These are phyloP conservation scores for Nicotiana tabacum DNA, from an alignment of 257 asterid species.

Conservation along the genomic window DNA sequence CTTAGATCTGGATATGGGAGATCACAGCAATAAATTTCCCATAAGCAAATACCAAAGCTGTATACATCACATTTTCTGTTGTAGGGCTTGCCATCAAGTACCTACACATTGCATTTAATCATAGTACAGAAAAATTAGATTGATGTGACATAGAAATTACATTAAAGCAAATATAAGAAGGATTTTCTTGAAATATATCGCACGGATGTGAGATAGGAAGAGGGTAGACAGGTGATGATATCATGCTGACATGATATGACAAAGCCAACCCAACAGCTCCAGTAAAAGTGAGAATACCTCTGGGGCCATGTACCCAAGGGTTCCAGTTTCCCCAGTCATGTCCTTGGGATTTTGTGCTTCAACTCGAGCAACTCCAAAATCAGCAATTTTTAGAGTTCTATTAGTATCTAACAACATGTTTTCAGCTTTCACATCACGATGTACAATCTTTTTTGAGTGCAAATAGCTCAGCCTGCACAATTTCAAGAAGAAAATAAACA, in stretches of 20 bases:
- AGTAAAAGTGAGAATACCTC: constrained; percentile 45
- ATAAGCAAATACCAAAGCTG: constrained; percentile 85
- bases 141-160: not conserved
- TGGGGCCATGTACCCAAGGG: constrained; percentile 98
- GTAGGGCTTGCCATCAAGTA: constrained; percentile 90
- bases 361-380: constrained; percentile 93
- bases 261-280: not conserved
- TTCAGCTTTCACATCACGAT: constrained; percentile 93
- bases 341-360: constrained; percentile 92
- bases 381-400: constrained; percentile 70
- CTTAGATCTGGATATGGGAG: constrained; percentile 81
- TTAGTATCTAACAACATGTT: constrained; percentile 69
- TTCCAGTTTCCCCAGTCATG: constrained; percentile 98
- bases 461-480: constrained; percentile 71
- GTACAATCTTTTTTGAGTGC: constrained; percentile 82
- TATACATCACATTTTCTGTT: constrained; percentile 94
- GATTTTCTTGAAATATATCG: too few species aligned
- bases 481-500: not conserved
- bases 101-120: constrained; percentile 34
- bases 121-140: not conserved
- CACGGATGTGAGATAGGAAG: too few species aligned
- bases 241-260: too few species aligned
- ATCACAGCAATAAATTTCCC: constrained; percentile 96
- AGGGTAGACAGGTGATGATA: too few species aligned
- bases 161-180: not conserved